Conservation (phyloP, 148 eudicot species). For the Pouteria glomerata region DNA sequence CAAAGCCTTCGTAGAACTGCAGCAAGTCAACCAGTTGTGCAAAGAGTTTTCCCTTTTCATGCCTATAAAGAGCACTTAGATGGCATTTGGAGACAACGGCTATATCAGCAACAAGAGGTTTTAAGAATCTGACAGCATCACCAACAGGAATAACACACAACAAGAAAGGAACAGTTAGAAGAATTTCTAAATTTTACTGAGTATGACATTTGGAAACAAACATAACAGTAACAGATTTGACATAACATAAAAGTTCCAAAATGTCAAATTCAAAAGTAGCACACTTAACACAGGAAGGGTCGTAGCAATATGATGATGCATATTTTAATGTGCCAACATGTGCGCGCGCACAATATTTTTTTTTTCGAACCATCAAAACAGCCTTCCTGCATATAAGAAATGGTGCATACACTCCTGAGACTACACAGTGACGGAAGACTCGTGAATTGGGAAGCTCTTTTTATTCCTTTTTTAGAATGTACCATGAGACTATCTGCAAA, state of each 20-base stretch:
- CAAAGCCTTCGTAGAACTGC: conserved; percentile 90
- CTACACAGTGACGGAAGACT: too few species aligned
- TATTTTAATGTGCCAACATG: too few species aligned
- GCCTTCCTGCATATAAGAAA: too few species aligned
- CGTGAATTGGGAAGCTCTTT: too few species aligned
- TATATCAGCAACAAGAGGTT: conserved; percentile 93
- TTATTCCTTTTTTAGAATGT: too few species aligned
- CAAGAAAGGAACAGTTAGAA: neutral
- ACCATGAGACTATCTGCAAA: too few species aligned
- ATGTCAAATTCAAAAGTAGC: neutral
- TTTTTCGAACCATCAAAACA: too few species aligned
- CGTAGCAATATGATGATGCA: neutral
- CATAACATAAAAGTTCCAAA: neutral
- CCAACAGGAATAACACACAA: neutral
- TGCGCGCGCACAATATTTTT: too few species aligned
- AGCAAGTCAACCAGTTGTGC: conserved; percentile 94
- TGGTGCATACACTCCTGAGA: too few species aligned
- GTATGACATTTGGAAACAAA: neutral
- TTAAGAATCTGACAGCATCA: conserved; percentile 49
- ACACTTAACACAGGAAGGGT: neutral
- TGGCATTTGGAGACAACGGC: conserved; percentile 98
- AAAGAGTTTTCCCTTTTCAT: conserved; percentile 84
- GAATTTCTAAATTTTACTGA: neutral
- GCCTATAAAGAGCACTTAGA: conserved; percentile 79
- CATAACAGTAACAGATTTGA: neutral